Percentiles rank a stretch among this genome's conserved stretches.
These are phyloP conservation scores for Suillus clintonianus DNA, from an alignment of 768 basidiomycete species.

Conservation along the genomic window DNA sequence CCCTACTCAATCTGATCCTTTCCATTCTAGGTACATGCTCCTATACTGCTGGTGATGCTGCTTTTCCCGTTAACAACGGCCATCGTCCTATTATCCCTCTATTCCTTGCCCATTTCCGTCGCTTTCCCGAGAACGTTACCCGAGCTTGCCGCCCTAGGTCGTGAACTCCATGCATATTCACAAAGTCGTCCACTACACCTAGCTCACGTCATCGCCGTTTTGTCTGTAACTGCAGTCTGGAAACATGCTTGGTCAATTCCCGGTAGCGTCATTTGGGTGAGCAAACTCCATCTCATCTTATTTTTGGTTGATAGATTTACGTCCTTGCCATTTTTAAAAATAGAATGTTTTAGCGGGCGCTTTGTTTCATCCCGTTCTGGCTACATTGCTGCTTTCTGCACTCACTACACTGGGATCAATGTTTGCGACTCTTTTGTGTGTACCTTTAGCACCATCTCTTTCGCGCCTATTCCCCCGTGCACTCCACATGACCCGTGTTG, in stretches of 20 bases:
- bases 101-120: slow-evolving; percentile 68
- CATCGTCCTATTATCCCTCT: slow-evolving; percentile 45
- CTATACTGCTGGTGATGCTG: slow-evolving; percentile 69
- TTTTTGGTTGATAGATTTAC: slow-evolving; percentile 17
- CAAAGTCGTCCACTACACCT: slow-evolving; percentile 65
- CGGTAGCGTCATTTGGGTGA: slow-evolving; percentile 88
- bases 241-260: slow-evolving; percentile 98
- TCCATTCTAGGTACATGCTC: slow-evolving; percentile 48
- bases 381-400: slow-evolving; percentile 77
- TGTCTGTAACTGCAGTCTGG: slow-evolving; percentile 86
- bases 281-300: slow-evolving; percentile 24
- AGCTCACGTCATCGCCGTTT: slow-evolving; percentile 78
- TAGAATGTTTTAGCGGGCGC: slow-evolving; percentile 92
- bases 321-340: slow-evolving; percentile 1
- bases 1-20: slow-evolving; percentile 11
- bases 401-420: slow-evolving; percentile 89
- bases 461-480: slow-evolving; percentile 81
- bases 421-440: slow-evolving; percentile 76
- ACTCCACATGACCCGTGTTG: slow-evolving; percentile 79
- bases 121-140: slow-evolving; percentile 75
- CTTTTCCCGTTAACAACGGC: slow-evolving; percentile 70
- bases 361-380: slow-evolving; percentile 78
- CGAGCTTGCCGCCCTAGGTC: slow-evolving; percentile 74
- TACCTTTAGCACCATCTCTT: slow-evolving; percentile 83
- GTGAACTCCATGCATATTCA: slow-evolving; percentile 77